Evolutionary conservation across 2,329 filamentous ascomycete genomes (phyloP), one percentile per base, ranked within the genome.

Genomic region (Phoma sp.): DNA sequence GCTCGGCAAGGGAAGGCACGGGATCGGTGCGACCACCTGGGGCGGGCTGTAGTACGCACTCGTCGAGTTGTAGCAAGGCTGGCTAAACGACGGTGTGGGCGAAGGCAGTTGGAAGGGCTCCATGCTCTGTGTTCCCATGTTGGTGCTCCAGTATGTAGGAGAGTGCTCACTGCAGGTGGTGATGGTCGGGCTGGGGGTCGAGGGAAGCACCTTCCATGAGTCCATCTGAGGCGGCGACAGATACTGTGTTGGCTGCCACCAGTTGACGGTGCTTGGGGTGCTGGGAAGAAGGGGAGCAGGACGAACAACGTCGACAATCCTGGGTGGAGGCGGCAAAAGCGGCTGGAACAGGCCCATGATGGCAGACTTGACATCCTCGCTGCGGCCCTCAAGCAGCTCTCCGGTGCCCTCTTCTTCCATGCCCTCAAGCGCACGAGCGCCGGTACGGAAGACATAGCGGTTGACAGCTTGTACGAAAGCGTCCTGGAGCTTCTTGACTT

Each of bases 391-490:
- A 57, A 98, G 86, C 63, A 99, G 83, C 80, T 99, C 95, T 60
- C 95, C 95, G 42, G 90, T 90, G 58, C 95, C 95, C 69, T 97
- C 93, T 79, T 98, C 95, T 80, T 99, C 95, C 62, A 98, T 83
- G 52, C 95, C 95, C 79, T 99, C 95, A 48, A 99, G 84, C 40
- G 93, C 95, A 58, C 89, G 87, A 61, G 91, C 92, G 69, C 90
- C 87, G 13, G 93, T 93, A 71, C 92, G 89, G 79, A 90, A 99
- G 71, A 99, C 93, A 71, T 96, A 99, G 78, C 89, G 93, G 86
- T 99, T 99, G 80, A 93, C 88, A 62, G 93, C 91, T 79, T 98
- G 93, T 62, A 98, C 85, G 71, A 97, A 98, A 70, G 96, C 92
- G 57, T 97, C 91, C 75, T 98, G 95, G 68, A 98, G 83, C 82